These are phyloP conservation scores for Nakazawaea pomicola DNA, from an alignment of 805 yeast genomes.

Conservation along the genomic window DNA sequence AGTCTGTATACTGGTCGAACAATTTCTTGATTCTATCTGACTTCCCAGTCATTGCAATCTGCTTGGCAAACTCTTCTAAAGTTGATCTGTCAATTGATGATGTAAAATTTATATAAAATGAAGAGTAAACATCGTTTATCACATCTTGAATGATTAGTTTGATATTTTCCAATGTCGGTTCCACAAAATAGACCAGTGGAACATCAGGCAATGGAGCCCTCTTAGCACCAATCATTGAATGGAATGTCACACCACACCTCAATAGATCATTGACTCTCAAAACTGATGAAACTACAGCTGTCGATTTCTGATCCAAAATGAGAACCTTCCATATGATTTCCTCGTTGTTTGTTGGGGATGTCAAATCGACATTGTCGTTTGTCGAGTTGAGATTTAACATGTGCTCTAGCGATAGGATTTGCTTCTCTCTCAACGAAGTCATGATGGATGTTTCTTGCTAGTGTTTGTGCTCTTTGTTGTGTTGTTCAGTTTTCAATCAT, in stretches of 20 bases:
- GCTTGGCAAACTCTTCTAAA: conserved; percentile 83
- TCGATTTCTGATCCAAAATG: conserved; percentile 74
- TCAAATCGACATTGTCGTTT: conserved; percentile 43
- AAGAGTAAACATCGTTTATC: conserved; percentile 68
- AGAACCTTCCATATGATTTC: conserved; percentile 89
- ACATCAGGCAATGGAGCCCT: conserved; percentile 90
- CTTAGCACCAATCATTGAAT: conserved; percentile 62
- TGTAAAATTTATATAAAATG: conserved; percentile 81
- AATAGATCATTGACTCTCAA: conserved; percentile 86
- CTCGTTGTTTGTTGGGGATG: conserved; percentile 52
- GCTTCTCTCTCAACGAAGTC: conserved; percentile 34
- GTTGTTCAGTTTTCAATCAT: too few species aligned
- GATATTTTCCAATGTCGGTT: conserved; percentile 79
- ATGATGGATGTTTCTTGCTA: conserved; percentile 1
- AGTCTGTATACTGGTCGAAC: conserved; percentile 90
- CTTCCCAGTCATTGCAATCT: conserved; percentile 69
- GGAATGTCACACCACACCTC: conserved; percentile 89
- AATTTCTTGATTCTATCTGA: conserved; percentile 77
- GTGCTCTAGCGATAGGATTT: conserved; percentile 55
- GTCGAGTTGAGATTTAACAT: conserved; percentile 81
- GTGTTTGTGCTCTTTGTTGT: background rate
- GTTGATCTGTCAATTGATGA: conserved; percentile 71
- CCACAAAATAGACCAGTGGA: conserved; percentile 88
- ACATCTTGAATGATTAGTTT: conserved; percentile 67
- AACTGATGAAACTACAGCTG: conserved; percentile 86